These are phyloP conservation scores for Nitzschia palea DNA, from an alignment of 108 stramenopile genomes.

Conservation along the genomic window DNA sequence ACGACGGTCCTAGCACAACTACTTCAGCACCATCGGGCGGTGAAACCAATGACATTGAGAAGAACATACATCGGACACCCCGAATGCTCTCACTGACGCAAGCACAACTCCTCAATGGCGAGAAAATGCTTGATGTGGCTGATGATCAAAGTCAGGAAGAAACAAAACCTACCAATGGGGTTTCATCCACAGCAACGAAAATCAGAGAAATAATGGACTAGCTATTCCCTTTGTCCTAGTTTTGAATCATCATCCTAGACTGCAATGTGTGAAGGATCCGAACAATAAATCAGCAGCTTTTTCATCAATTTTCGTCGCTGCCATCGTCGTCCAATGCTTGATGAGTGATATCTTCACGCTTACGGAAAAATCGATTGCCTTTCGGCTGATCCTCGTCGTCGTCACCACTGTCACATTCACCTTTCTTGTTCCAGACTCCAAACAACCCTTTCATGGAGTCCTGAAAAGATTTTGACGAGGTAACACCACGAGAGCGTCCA, in stretches of 20 bases:
- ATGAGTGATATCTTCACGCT: not conserved
- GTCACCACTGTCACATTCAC: not conserved
- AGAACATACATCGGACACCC: constrained; percentile 27
- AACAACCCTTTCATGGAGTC: constrained; percentile 7
- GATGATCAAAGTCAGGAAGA: too few relatives aligned
- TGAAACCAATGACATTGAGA: constrained; percentile 13
- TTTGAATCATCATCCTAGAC: not conserved
- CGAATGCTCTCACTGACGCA: constrained; percentile 31
- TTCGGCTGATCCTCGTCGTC: not conserved
- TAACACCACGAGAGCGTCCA: constrained; percentile 6
- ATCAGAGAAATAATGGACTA: too few relatives aligned
- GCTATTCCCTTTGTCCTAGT: too few relatives aligned
- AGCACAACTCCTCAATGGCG: constrained; percentile 22
- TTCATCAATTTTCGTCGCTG: not conserved
- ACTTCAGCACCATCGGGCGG: constrained; percentile 9
- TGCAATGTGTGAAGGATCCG: not conserved
- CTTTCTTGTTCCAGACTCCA: constrained; percentile 10
- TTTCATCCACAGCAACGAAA: too few relatives aligned
- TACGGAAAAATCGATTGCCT: not conserved
- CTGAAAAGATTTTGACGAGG: not conserved
- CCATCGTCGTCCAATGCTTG: constrained; percentile 14
- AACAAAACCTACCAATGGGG: too few relatives aligned
- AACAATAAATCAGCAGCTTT: not conserved
- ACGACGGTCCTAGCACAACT: constrained; percentile 11
- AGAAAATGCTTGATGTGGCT: too few relatives aligned